Base-by-base conservation (phyloP, 2,329 filamentous ascomycete species). In the Helminthosporium solani region DNA sequence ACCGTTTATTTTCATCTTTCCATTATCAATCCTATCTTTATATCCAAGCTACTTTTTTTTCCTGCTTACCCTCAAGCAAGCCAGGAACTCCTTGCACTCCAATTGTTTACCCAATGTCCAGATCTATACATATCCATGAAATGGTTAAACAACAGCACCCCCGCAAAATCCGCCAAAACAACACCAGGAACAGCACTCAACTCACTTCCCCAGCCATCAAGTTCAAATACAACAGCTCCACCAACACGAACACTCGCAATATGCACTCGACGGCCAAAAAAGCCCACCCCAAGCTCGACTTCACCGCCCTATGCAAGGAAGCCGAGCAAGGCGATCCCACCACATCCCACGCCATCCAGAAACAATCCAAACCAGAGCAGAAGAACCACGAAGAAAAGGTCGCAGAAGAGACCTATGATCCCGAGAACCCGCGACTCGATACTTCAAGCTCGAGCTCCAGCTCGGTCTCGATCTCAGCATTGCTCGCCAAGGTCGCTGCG, bases 331-430 rank as follows among this genome's bases (percentile, higher is more conserved):
- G 15, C 8, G 14, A 9, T 30, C 19, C 42, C 36, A 3, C 11
- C 5, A 9, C 33, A 9, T 19, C 34, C 11, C 42, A 25, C 5
- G 3, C 20, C 15, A 21, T 14, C 41, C n/a, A 6, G n/a, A 23
- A 8, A 11, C 33, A 31, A 19, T 9, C 23, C 33, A 31, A 38
- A 11, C 16, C 2, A n/a, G 21, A 28, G 20, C 20, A 5, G 4
- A 16, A 19, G n/a, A 25, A 8, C 5, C 6, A 28, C 28, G 33
- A 37, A 38, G 11, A 30, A 8, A 30, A 2, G 6, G 23, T 23
- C 11, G 23, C 11, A n/a, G 20, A 37, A 44, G 23, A 28, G 21
- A 23, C 5, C 6, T 47, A 47, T 39, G 33, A 42, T 25, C 39
- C 44, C 12, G 31, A 2, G 8, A 33, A 23, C 27, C 44, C 44